Evolutionary conservation across 257 asterid species (phyloP), one percentile per base, ranked within the genome.

Genomic region (Jasminum sambac): DNA sequence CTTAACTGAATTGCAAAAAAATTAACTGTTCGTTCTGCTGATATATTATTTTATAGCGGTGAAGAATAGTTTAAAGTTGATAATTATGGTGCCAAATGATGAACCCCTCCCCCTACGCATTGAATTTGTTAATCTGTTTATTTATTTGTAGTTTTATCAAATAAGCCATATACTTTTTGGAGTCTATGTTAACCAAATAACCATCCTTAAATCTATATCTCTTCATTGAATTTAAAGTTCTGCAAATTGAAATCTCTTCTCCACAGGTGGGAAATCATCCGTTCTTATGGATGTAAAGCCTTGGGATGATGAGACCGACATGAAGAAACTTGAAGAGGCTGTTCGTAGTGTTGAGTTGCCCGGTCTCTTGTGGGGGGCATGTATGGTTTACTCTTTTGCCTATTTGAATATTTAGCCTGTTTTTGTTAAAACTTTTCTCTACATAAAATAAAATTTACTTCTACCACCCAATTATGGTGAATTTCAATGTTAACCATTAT

Each of bases 261-360:
- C 37, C 77, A 93, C 77, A 93, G 97, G 98, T 80, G 98, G 98
- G 37, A 94, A 94, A 70, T 94, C 98, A 36, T 94, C 98, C 6
- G 91, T 94, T 64, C 98, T 94, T 63, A 23, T 93, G 97, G 98
- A 93, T 50, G 63, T 93, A 6, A 94, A 94, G 73, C 99, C 99
- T 4, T 91, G 99, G 99, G 97, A 91, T 76, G 99, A 91, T 64
- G 99, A 91, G 86, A 94, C 99, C 0, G 99, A 94, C 87, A 89
- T 91, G 96, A 94, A 89, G 89, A 84, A 85, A 76, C 81, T 94
- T 36, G 97, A 94, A 77, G 99, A 89, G 81, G 74, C 89, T 68
- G 96, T 94, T 63, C 96, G 99, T 34, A 70, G 85, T 52, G 44
- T 94, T 67, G 80, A 91, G 74, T 52, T 80, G 84, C 83, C 78